Base-by-base conservation (phyloP, 208 protist genomes). In the Crithidia expoeki region DNA sequence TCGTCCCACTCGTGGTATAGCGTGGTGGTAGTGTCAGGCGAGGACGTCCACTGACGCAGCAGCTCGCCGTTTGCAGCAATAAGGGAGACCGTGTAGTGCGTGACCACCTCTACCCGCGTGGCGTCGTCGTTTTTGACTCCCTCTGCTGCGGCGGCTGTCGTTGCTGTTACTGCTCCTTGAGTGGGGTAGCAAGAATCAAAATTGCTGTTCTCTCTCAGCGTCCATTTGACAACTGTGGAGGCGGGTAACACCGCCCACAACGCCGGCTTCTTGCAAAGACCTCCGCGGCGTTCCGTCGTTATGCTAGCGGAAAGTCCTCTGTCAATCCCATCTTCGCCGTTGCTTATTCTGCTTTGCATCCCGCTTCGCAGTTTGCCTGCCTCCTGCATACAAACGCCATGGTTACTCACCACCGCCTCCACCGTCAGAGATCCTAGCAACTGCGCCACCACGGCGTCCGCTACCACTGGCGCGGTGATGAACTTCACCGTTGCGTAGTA, bases 201-300 rank as follows among this genome's bases (percentile, higher is more conserved):
- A n/a, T 12, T 49, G 10, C 9, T 23, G 44, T 12, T 12, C 16
- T 21, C 44, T 49, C 44, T 23, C 14, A 58, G 30, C 25, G 55
- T 40, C 59, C 63, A 68, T 36, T 9, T 11, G 9, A 47, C 21
- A 0, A 68, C 63, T 4, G 6, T 23, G 5, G 63, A 68, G 21
- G 63, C 63, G 1, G 63, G 63, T 51, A 68, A 38, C 47, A 68
- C 63, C 17, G 51, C 47, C 63, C 51, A 59, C 49, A 68, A 51
- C 2, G 51, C 52, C 17, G 63, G 51, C 4, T 11, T 4, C 52
- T 38, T 9, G 17, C 23, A 6, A 5, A 55, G 28, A 40, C 52
- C 28, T 21, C 1, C 52, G 25, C 21, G 12, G 12, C 21, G 46
- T 6, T 19, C 16, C 46, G 12, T 50, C 46, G 12, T 50, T 5